Evolutionary conservation across 768 basidiomycete species (phyloP), one percentile per base, ranked within the genome.

Genomic region (Cantharellus anzutake): DNA sequence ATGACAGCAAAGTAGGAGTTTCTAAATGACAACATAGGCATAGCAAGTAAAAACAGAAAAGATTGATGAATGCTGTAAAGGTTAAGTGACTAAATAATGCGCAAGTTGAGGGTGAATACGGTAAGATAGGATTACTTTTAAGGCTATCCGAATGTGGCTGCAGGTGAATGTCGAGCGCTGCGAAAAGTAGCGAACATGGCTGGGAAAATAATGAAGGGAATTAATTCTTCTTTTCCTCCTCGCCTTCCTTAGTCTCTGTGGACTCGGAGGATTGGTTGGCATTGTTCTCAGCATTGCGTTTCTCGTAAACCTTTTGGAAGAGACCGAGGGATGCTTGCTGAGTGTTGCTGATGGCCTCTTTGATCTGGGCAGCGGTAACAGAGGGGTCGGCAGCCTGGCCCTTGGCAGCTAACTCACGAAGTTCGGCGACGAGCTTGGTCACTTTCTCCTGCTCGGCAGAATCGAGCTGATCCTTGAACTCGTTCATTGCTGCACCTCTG

Each of bases 391-490:
- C 84, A 63, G 80, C 79, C 71, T 93, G 90, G 50, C 88, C 96
- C 78, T 96, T 93, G 65, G 76, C 76, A 14, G 90, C 82, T 64
- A 98, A 68, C 70, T 92, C 91, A 53, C 92, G 81, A 56, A 98
- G 83, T 73, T 97, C 91, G 59, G 72, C 71, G 40, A 99, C 73
- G 52, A 94, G 84, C 71, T 84, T 84, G 58, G 82, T 73, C 65
- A 99, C 93, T 75, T 93, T 97, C 68, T 93, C 91, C 73, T 85
- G 85, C 79, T 99, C 96, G 2, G 81, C 71, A 4, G 80, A 80
- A 64, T 97, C 93, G 60, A 99, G 81, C 69, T 97, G 91, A 52
- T 94, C 89, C 77, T 93, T 92, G 80, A 98, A 98, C 74, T 99
- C 96, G 67, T 76, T 80, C 84, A 98, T 87, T 16, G 92, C 89